Base-by-base conservation (phyloP, 2,329 filamentous ascomycete species). In the Claviceps citrina region DNA sequence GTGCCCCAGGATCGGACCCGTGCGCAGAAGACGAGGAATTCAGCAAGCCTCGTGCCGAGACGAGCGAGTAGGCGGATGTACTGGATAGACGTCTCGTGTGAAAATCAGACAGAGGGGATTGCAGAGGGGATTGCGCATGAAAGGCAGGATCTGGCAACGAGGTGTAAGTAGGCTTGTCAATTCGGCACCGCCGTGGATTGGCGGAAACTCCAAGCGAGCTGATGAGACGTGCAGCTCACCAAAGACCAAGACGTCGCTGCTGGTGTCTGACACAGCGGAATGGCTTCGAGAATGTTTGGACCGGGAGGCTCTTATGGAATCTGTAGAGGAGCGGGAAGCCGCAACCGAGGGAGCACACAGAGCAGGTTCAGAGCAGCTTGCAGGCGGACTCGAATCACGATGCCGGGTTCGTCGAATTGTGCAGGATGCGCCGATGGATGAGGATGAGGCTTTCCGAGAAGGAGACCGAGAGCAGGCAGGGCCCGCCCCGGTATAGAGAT, bases 51-150 rank as follows among this genome's bases (percentile, higher is more conserved):
- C 70, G 70, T 39, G 67, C 72, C 5, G 78, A 81, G 33, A 73
- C 72, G 19, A 81, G 61, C 25, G 81, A 84, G 53, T 81, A 81
- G 38, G 84, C 63, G 1, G 82, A 87, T 7, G 79, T 83, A 44
- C 80, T 71, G 19, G 81, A 86, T 54, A 81, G 66, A 38, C 82
- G 75, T 51, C 83, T 81, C 33, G 65, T 65, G 30, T 78, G 65
- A 18, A 57, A 51, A 16, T 72, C 68, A 13, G 69, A 69, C 43
- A 66, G 57, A 10, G 71, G 71, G 16, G 65, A 62, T 39, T 63
- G 62, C 43, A 66, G 57, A 10, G 71, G 71, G 16, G 65, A 62
- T 39, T 63, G 62, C 31, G 63, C 52, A 36, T 59, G 59, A 45
- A 66, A 54, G 36, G 68, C 59, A 31, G 67, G 54, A 41, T 78